These are phyloP conservation scores for Achlya hypogyna DNA, from an alignment of 352 stramenopile genomes.

Conservation along the genomic window DNA sequence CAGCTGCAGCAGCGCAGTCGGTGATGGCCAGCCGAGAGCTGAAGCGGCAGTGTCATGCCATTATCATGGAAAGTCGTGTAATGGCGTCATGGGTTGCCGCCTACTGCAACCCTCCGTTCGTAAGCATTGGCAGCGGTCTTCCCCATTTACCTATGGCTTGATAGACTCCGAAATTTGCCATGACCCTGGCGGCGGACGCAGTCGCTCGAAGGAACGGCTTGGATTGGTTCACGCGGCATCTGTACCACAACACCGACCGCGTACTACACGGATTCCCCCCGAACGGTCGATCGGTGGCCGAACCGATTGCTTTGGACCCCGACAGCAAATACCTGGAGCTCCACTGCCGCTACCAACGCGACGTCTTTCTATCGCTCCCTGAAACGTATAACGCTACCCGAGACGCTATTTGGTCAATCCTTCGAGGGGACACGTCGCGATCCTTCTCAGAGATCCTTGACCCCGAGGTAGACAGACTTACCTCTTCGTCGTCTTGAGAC, in stretches of 20 bases:
- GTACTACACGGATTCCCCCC: neutral
- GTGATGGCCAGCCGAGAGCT: too few species aligned
- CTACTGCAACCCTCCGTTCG: too few species aligned
- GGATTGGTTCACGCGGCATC: constrained; percentile 4
- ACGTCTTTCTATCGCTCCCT: neutral
- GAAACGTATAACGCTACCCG: neutral
- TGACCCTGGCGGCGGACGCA: too few species aligned
- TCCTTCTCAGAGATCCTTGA: neutral
- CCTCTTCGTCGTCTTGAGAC: neutral
- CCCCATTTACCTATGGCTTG: too few species aligned
- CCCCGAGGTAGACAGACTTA: neutral
- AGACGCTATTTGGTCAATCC: neutral
- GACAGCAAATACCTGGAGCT: neutral
- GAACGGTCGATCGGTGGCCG: neutral
- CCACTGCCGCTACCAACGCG: neutral
- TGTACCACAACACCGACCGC: constrained; percentile 8
- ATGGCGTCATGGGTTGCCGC: too few species aligned
- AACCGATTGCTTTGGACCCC: neutral
- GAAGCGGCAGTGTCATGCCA: too few species aligned
- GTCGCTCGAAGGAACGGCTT: neutral
- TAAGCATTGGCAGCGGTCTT: too few species aligned
- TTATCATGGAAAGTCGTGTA: too few species aligned
- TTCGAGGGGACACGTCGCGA: neutral
- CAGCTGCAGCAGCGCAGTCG: too few species aligned
- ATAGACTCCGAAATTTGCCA: too few species aligned